phyloP scores from a whole-genome alignment of 179 eudicot species.

The Beta lomatogona region DNA sequence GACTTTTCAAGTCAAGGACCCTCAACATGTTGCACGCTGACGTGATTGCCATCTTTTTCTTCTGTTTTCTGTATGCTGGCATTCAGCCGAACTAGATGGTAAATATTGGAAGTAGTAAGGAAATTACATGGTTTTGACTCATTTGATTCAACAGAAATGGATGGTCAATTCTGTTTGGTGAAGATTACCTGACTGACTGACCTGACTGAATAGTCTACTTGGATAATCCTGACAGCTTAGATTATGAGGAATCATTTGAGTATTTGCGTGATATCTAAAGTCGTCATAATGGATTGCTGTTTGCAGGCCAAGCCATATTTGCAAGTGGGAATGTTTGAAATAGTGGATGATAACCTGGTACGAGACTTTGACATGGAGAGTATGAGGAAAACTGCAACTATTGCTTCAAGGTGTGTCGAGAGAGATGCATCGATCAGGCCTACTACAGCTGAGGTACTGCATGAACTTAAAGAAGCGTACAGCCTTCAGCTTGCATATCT shows the following conservation, averaged over 20 bases:
- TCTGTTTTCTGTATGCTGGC: too few species aligned
- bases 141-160: not conserved
- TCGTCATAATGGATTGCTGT: not conserved
- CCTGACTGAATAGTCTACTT: too few species aligned
- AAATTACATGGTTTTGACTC: not conserved
- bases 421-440: conserved; percentile 79
- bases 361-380: conserved; percentile 64
- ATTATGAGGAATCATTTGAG: not conserved
- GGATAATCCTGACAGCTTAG: not conserved
- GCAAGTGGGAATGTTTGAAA: conserved; percentile 76
- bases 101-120: not conserved
- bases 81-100: too few species aligned
- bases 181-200: too few species aligned
- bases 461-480: conserved; percentile 74
- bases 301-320: conserved; percentile 80
- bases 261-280: not conserved
- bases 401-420: conserved; percentile 76
- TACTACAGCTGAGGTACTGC: conserved; percentile 49
- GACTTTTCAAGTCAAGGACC: too few species aligned
- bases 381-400: conserved; percentile 58
- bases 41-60: too few species aligned
- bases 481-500: conserved; percentile 68
- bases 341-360: conserved; percentile 69
- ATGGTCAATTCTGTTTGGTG: too few species aligned
- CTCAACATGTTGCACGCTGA: too few species aligned